Base-by-base conservation (phyloP, 352 stramenopile genomes). In the Globisporangium parvum region DNA sequence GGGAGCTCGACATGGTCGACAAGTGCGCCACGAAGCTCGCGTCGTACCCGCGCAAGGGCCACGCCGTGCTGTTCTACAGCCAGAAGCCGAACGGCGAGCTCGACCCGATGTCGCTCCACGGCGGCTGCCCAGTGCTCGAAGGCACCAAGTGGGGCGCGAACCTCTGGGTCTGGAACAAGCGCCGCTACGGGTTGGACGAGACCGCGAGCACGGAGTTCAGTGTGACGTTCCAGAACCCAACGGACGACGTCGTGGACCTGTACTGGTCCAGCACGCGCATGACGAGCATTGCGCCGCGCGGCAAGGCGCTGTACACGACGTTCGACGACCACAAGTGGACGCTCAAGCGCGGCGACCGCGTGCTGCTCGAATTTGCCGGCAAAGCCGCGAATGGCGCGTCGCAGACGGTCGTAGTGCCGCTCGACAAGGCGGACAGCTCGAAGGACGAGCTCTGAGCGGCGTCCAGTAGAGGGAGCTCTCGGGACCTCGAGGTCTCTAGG, bases 61-160 rank as follows among this genome's bases (percentile, higher is more conserved):
- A 96, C 52, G 95, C 96, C 2, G 76, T 99, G n/a, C 69, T 99
- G 8, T 99, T 99, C 77, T 99, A 99, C 82, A 97, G 78, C 55
- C 96, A 99, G 60, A 85, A 96, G 53, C 90, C 95, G 1, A 97
- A 98, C 75, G 97, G 83, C 15, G 75, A 85, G 55, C 66, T 90
- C 6, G 96, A 99, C 68, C 69, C 77, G 4, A 80, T 77, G 78
- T 83, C 75, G 28, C 54, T 96, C 59, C 66, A 99, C 62, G 95
- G 91, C 28, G 96, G 86, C n/a, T 99, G 97, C 69, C 97, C 96
- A 6, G 95, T 99, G 9, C 63, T 98, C 9, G 76, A 92, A 20
- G 91, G 91, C 23, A 86, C 90, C 18, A 99, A 99, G 69, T 99
- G 93, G 80, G 93, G 88, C n/a, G 94, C 95, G 15, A 98, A 98